phyloP scores from a whole-genome alignment of 2,329 filamentous ascomycete species.

The Dactylella cylindrospora region DNA sequence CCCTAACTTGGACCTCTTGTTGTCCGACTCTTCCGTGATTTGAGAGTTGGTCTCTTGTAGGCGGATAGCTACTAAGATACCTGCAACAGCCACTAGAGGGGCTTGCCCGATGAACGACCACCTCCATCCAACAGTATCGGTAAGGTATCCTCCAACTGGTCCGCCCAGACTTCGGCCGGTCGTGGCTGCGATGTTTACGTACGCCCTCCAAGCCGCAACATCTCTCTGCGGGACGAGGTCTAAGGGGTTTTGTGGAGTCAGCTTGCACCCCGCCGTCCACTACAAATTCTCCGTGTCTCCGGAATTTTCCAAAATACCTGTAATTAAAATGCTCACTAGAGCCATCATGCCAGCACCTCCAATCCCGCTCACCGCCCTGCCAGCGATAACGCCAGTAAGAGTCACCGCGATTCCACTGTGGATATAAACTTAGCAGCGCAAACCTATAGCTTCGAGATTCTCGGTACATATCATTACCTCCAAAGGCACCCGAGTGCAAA shows the following conservation, averaged over 20 bases:
- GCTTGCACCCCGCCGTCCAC: too few species aligned
- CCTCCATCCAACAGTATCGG: slow-evolving; percentile 66
- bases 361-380: slow-evolving; percentile 58
- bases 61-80: slow-evolving; percentile 53
- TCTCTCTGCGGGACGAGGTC: slow-evolving; percentile 60
- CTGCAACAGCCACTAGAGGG: slow-evolving; percentile 59
- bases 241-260: slow-evolving; percentile 41
- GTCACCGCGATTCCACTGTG: slow-evolving; percentile 54
- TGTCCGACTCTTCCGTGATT: neutral
- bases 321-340: slow-evolving; percentile 59
- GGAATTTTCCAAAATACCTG: too few species aligned
- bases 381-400: slow-evolving; percentile 58
- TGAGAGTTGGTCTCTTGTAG: slow-evolving; percentile 3
- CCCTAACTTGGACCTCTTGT: slow-evolving; percentile 23
- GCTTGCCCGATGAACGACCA: slow-evolving; percentile 65
- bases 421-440: slow-evolving; percentile 1
- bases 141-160: slow-evolving; percentile 62
- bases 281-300: too few species aligned
- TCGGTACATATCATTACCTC: slow-evolving; percentile 53
- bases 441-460: neutral
- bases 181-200: slow-evolving; percentile 59
- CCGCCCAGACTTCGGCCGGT: slow-evolving; percentile 59
- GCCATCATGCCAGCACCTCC: slow-evolving; percentile 59
- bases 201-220: slow-evolving; percentile 60
- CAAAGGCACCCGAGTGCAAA: slow-evolving; percentile 55